Conservation (phyloP, 1,139 yeast species). For the Pichia sp. region DNA sequence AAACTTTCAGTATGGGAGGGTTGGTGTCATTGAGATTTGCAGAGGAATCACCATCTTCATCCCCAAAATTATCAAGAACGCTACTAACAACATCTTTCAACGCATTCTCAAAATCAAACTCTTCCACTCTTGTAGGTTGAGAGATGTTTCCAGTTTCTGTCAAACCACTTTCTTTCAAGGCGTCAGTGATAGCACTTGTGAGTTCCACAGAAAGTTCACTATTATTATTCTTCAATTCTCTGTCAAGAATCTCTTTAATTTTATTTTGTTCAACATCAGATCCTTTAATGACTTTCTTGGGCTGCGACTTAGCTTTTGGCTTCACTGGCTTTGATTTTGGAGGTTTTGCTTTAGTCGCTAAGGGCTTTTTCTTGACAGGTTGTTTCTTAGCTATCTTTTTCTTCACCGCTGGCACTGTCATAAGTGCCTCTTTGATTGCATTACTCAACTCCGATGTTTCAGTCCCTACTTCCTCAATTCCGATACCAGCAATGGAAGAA, state of each 20-base stretch:
- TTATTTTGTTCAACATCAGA: neutral
- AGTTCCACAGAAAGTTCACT: slow-evolving; percentile 11
- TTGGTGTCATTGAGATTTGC: no score
- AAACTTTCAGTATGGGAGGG: no score
- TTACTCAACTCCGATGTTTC: slow-evolving; percentile 14
- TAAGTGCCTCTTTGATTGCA: slow-evolving; percentile 21
- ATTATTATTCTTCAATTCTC: neutral
- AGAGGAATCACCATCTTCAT: neutral
- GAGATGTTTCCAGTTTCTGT: neutral
- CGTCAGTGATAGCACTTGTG: slow-evolving; percentile 17
- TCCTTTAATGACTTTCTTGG: neutral
- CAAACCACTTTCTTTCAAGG: slow-evolving; percentile 11
- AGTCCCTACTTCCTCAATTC: neutral
- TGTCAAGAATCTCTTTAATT: neutral
- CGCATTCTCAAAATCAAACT: slow-evolving; percentile 27
- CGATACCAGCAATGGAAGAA: neutral
- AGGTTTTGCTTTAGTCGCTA: neutral
- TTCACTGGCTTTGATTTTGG: neutral
- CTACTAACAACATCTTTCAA: slow-evolving; percentile 34
- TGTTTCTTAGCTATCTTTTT: slow-evolving; percentile 1
- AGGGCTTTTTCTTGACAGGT: neutral
- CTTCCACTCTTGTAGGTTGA: slow-evolving; percentile 4
- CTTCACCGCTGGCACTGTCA: slow-evolving; percentile 6
- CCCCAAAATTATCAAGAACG: slow-evolving; percentile 25
- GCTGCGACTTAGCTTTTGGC: neutral